Evolutionary conservation across 2,329 filamentous ascomycete genomes (phyloP), one percentile per base, ranked within the genome.

Genomic region (Pseudogymnoascus destructans): DNA sequence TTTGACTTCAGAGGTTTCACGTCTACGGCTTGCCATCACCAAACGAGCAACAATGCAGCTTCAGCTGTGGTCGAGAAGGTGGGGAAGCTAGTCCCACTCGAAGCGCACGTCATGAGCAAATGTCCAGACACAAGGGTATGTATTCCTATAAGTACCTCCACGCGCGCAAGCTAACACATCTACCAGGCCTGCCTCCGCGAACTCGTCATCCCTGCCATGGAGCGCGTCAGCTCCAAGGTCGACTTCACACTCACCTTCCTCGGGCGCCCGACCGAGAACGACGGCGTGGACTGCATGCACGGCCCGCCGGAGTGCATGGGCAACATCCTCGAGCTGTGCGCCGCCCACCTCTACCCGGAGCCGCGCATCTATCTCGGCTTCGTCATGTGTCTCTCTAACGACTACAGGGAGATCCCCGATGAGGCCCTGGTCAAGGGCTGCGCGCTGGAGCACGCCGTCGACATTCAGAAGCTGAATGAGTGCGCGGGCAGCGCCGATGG

Each of bases 61-160:
- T n/a, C 8, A 52, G 46, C 46, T 52, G n/a, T 52, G n/a, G 25
- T 30, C n/a, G 46, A 52, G 23, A 52, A 11, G 46, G 5, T 10
- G 25, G 46, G 33, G 11, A 56, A 38, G 25, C 72, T 76, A 59
- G 86, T 97, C 3, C 87, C 89, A 3, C 73, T 98, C 1, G 93
- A 98, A 70, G 88, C 89, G 59, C 92, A 97, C 71, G 93, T 97
- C 66, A 98, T 97, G 85, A 88, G 84, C 73, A 96, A 97, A 77
- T 98, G 93, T 67, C 91, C 92, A 0, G 93, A 98, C 72, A 90
- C 93, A 1, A 79, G 78, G 70, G 79, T 80, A 67, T 9, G 73
- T 61, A 25, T 36, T 30, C 27, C 19, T 40, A 27, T 21, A 54
- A 49, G n/a, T 49, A 9, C 27, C 11, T 35, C 54, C 33, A 27